Evolutionary conservation across 805 yeast genomes (phyloP).

Genomic region (Schizosaccharomyces japonicus): DNA sequence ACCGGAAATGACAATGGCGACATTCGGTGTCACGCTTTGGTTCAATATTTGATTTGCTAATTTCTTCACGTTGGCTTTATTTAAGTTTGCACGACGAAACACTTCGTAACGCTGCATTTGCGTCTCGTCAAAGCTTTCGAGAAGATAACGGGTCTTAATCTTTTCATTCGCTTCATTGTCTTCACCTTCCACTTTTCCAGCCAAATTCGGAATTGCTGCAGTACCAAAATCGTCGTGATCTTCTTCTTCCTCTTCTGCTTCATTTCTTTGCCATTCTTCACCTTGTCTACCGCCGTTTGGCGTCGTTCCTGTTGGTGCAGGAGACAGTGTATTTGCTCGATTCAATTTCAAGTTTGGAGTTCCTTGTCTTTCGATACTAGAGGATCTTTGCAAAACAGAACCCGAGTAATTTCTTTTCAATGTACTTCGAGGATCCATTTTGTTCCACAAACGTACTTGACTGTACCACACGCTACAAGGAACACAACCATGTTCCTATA

Average conservation of each 20-base stretch:
- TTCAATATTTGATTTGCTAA: conserved; percentile 56
- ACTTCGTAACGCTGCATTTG: conserved; percentile 76
- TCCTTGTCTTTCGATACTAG: not conserved
- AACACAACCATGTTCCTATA: no score
- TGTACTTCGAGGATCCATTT: not conserved
- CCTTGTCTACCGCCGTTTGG: not conserved
- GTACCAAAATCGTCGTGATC: conserved; percentile 5
- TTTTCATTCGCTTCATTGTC: not conserved
- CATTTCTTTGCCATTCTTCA: not conserved
- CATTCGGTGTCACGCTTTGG: conserved; percentile 55
- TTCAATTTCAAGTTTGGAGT: not conserved
- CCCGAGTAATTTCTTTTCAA: not conserved
- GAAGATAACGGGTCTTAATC: not conserved
- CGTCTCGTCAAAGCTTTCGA: conserved; percentile 37
- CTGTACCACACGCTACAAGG: no score
- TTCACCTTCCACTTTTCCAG: not conserved
- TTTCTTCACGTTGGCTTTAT: conserved; percentile 54
- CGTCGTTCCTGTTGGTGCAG: not conserved
- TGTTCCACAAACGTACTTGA: no score
- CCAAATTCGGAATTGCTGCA: conserved; percentile 1
- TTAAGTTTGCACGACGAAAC: conserved; percentile 53
- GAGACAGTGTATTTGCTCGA: not conserved
- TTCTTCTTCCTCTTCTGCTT: conserved; percentile 4
- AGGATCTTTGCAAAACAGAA: not conserved
- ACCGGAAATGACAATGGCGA: conserved; percentile 64